Percentiles rank a stretch among this genome's conserved stretches.
These are phyloP conservation scores for Adansonia rubrostipa DNA, from an alignment of 441 rosid genomes.

Conservation along the genomic window DNA sequence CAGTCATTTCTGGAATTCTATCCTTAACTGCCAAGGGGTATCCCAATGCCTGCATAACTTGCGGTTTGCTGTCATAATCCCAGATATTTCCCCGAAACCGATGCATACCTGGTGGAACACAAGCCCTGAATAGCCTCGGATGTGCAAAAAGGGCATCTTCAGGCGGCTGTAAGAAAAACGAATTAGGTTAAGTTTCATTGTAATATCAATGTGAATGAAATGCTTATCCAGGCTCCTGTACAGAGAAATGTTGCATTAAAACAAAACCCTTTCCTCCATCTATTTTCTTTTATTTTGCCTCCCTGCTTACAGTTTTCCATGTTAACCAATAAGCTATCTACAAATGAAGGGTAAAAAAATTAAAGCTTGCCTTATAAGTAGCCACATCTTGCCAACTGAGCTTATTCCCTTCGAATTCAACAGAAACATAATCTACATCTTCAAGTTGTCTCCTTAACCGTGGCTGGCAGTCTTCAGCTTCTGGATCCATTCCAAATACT, in stretches of 20 bases:
- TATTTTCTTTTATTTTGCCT: not conserved
- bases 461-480: constrained; percentile 93
- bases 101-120: constrained; percentile 98
- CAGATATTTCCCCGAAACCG: constrained; percentile 94
- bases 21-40: constrained; percentile 72
- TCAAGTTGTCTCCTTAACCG: constrained; percentile 88
- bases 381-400: constrained; percentile 94
- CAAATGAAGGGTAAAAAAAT: constrained; percentile 16
- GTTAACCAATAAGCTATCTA: not conserved
- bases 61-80: constrained; percentile 89
- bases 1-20: constrained; percentile 84
- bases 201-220: not conserved
- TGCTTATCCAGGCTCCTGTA: not conserved
- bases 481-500: constrained; percentile 98
- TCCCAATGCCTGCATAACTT: constrained; percentile 75
- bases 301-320: not conserved
- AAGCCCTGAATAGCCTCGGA: constrained; percentile 97
- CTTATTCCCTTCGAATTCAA: constrained; percentile 82
- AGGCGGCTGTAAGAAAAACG: constrained; percentile 60
- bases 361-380: constrained; percentile 68
- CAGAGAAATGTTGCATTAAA: not conserved
- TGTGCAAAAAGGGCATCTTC: constrained; percentile 92
- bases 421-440: constrained; percentile 93
- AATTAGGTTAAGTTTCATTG: not conserved
- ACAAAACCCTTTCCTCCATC: not conserved